Conservation (phyloP, 257 asterid genomes). For the Capsicum pubescens region DNA sequence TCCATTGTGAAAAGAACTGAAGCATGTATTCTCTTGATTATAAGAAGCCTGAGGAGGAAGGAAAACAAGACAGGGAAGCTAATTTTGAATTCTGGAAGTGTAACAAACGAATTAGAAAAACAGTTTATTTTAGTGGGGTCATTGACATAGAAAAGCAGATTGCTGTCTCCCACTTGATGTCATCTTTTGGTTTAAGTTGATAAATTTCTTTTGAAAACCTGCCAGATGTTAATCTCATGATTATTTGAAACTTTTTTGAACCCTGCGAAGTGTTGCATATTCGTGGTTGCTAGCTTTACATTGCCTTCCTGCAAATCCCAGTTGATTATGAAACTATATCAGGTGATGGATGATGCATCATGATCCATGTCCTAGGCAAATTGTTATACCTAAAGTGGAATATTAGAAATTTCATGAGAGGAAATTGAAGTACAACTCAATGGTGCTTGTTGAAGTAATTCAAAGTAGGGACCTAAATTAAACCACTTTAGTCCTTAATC, state of each 20-base stretch:
- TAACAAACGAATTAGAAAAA: conserved; percentile 11
- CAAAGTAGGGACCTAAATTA: not conserved
- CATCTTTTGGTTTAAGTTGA: not conserved
- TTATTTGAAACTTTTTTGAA: not conserved
- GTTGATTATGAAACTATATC: not conserved
- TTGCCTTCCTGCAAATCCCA: not conserved
- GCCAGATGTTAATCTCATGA: not conserved
- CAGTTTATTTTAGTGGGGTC: not conserved
- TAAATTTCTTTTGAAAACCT: not conserved
- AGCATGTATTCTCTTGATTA: not conserved
- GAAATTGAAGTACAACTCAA: not conserved
- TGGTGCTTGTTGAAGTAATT: not conserved
- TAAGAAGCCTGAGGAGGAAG: not conserved
- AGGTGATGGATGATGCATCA: no score
- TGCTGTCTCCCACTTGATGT: not conserved
- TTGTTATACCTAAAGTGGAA: not conserved
- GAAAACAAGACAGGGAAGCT: not conserved
- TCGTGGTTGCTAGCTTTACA: not conserved
- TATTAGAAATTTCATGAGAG: not conserved
- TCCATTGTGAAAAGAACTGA: not conserved
- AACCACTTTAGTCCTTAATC: not conserved
- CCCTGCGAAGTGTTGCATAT: not conserved
- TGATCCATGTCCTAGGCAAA: not conserved
- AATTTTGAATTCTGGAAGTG: not conserved
- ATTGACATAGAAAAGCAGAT: conserved; percentile 20